A percentile compares a stretch with the other conserved stretches of the same genome.
phyloP scores from a whole-genome alignment of 345 rosid species.

The Eucalyptus polybractea region DNA sequence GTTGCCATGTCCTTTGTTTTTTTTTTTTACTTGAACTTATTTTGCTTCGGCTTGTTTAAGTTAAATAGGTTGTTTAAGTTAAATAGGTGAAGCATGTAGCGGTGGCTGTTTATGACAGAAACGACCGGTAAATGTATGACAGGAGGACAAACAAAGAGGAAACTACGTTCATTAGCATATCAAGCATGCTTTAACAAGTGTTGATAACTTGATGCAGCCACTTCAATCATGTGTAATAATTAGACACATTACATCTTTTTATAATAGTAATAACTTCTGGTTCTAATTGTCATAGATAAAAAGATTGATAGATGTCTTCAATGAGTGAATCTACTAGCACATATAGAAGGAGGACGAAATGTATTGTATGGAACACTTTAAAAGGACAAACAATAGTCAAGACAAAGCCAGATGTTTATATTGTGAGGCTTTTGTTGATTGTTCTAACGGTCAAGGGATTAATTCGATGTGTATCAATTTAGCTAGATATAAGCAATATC shows the following conservation, averaged over 20 bases:
- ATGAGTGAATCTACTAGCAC: no score
- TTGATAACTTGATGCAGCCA: no score
- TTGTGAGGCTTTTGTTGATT: no score
- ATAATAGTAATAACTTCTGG: no score
- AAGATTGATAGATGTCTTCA: neutral
- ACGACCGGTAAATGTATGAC: neutral
- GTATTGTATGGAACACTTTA: no score
- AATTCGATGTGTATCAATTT: no score
- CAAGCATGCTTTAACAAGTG: no score
- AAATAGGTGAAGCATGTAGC: neutral
- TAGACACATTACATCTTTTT: neutral
- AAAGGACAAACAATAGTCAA: no score
- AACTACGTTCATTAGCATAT: neutral
- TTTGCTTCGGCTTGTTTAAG: neutral
- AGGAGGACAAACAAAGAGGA: neutral
- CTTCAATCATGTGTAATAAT: neutral
- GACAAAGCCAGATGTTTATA: no score
- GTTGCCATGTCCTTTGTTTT: neutral
- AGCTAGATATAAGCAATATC: no score
- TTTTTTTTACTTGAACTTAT: neutral
- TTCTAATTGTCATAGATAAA: neutral
- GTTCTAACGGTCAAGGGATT: no score
- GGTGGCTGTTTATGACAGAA: neutral
- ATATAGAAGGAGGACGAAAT: no score
- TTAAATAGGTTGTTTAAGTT: neutral